phyloP scores from a whole-genome alignment of 495 filamentous ascomycete genomes.

The Aspergillus incahuasiensis region DNA sequence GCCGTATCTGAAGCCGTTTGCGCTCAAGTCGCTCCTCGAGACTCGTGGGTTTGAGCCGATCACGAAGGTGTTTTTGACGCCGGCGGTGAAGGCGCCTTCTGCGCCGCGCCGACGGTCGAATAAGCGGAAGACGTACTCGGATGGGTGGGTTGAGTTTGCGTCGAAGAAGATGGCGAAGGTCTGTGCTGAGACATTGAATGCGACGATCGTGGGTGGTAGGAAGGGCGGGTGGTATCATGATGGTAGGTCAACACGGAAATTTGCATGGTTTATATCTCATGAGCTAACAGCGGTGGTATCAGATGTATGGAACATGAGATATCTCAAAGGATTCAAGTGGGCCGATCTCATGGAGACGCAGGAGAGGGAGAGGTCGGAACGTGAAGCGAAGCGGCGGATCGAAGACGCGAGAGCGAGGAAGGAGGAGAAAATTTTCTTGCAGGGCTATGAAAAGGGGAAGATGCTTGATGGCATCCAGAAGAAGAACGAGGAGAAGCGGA shows the following conservation, averaged over 20 bases:
- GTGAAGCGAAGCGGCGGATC: conserved; percentile 71
- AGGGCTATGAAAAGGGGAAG: conserved; percentile 78
- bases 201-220: conserved; percentile 74
- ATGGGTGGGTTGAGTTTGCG: conserved; percentile 92
- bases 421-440: conserved; percentile 79
- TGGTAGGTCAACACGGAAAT: neutral
- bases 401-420: conserved; percentile 73
- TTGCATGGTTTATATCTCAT: neutral
- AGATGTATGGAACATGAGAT: conserved; percentile 84
- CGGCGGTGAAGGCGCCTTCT: conserved; percentile 63
- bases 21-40: conserved; percentile 71
- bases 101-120: conserved; percentile 65
- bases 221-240: conserved; percentile 89
- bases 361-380: conserved; percentile 72
- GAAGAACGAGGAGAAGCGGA: conserved; percentile 59
- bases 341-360: conserved; percentile 60
- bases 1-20: conserved; percentile 88
- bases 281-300: neutral
- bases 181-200: conserved; percentile 81
- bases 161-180: conserved; percentile 74
- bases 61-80: conserved; percentile 81
- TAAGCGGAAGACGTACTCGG: conserved; percentile 79
- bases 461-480: conserved; percentile 65
- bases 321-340: conserved; percentile 83
- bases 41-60: conserved; percentile 65